phyloP scores from a whole-genome alignment of 371 early-diverging fungal species.

The Mucor plumbeus region DNA sequence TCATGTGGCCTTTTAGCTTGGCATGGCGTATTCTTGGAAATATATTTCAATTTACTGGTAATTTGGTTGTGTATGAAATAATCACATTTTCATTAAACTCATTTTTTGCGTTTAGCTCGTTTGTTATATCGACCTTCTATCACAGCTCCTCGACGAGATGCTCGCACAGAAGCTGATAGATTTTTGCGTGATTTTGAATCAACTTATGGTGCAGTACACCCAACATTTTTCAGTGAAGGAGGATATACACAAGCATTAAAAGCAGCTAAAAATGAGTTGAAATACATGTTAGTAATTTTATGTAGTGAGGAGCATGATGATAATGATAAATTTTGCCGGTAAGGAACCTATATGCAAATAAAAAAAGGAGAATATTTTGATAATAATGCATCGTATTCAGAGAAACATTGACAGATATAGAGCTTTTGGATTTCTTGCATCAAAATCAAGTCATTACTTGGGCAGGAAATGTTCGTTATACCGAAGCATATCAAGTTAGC shows the following conservation, averaged over 20 bases:
- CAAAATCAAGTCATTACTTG: slow-evolving; percentile 74
- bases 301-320: slow-evolving; percentile 85
- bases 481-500: slow-evolving; percentile 79
- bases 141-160: slow-evolving; percentile 46
- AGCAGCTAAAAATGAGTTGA: slow-evolving; percentile 72
- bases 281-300: slow-evolving; percentile 73
- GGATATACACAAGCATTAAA: slow-evolving; percentile 75
- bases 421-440: slow-evolving; percentile 63
- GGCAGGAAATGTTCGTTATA: slow-evolving; percentile 76
- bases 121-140: slow-evolving; percentile 54
- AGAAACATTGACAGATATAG: slow-evolving; percentile 63
- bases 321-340: slow-evolving; percentile 69
- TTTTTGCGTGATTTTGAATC: slow-evolving; percentile 74
- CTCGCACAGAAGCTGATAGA: slow-evolving; percentile 66
- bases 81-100: neutral
- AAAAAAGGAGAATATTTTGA: neutral
- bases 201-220: slow-evolving; percentile 71
- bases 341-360: neutral
- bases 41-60: slow-evolving; percentile 57
- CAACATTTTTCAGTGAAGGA: slow-evolving; percentile 76
- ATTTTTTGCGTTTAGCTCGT: slow-evolving; percentile 22
- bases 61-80: neutral
- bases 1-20: slow-evolving; percentile 64
- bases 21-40: slow-evolving; percentile 58
- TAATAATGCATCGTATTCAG: slow-evolving; percentile 15